A percentile compares a stretch with the other conserved stretches of the same genome.
phyloP scores from a whole-genome alignment of 352 stramenopile species.

The Phytophthora litchii region DNA sequence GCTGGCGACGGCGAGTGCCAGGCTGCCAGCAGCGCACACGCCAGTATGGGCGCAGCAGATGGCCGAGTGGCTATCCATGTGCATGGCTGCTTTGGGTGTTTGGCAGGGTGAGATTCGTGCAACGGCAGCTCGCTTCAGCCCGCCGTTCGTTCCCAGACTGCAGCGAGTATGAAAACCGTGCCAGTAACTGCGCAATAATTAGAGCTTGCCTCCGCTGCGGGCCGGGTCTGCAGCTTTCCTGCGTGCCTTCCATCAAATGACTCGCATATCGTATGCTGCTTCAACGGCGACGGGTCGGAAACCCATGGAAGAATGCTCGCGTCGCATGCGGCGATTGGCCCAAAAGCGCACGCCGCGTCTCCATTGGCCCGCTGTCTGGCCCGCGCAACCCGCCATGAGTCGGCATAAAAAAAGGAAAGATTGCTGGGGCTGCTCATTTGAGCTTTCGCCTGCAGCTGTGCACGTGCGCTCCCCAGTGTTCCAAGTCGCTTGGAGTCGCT shows the following conservation, averaged over 20 bases:
- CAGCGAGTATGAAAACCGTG: conserved; percentile 4
- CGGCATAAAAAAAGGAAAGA: conserved; percentile 42
- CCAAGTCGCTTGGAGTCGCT: conserved; percentile 10
- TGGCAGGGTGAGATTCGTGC: conserved; percentile 11
- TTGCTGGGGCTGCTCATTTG: conserved; percentile 59
- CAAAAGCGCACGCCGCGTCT: conserved; percentile 21
- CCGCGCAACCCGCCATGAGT: conserved; percentile 2
- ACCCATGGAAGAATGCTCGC: conserved; percentile 35
- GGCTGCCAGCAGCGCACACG: conserved; percentile 24
- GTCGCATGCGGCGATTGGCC: conserved; percentile 37
- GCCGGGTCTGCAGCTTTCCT: conserved; percentile 5
- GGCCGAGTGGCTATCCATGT: conserved; percentile 14
- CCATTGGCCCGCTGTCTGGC: conserved; percentile 16
- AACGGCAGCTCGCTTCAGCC: conserved; percentile 4
- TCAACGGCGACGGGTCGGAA: conserved; percentile 27
- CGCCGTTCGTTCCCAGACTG: too few species aligned
- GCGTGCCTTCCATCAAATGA: conserved; percentile 21
- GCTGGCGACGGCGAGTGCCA: conserved; percentile 21
- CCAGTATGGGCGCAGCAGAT: conserved; percentile 27
- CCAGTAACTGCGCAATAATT: conserved; percentile 15
- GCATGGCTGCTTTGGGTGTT: conserved; percentile 13
- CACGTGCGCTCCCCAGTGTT: conserved; percentile 34
- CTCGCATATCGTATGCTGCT: conserved; percentile 25
- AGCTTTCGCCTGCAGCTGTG: conserved; percentile 59
- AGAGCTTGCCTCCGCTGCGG: conserved; percentile 3